Conservation (phyloP, 148 eudicot species). For the Suaeda aralocaspica region DNA sequence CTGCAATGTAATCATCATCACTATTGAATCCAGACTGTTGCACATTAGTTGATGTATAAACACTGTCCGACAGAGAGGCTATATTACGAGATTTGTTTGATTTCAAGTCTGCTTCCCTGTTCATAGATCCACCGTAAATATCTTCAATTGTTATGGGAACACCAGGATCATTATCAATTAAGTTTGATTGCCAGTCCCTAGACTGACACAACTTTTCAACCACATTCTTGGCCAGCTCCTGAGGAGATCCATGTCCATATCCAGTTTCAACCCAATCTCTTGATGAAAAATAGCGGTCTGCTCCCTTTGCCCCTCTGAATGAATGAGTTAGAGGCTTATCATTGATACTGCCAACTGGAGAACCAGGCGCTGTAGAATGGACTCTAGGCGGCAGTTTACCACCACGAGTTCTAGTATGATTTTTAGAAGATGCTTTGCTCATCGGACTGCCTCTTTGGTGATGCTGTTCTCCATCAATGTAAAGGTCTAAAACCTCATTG, state of each 20-base stretch:
- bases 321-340: conserved; percentile 57
- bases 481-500: conserved; percentile 69
- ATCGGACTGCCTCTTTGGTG: conserved; percentile 32
- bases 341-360: conserved; percentile 46
- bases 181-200: conserved; percentile 32
- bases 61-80: conserved; percentile 14
- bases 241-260: conserved; percentile 55
- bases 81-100: conserved; percentile 26
- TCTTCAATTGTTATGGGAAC: conserved; percentile 79
- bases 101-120: conserved; percentile 24
- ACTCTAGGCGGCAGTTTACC: conserved; percentile 52
- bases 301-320: conserved; percentile 43
- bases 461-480: conserved; percentile 86
- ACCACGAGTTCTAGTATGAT: conserved; percentile 27
- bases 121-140: conserved; percentile 46
- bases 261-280: conserved; percentile 50
- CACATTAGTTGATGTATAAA: conserved; percentile 24
- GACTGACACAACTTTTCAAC: conserved; percentile 72
- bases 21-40: conserved; percentile 21
- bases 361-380: conserved; percentile 48
- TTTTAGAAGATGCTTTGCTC: conserved; percentile 29
- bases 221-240: conserved; percentile 80
- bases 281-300: conserved; percentile 38
- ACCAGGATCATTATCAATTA: conserved; percentile 48
- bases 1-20: conserved; percentile 16